Percentiles rank a stretch among this genome's conserved stretches.
These are phyloP conservation scores for Nicotiana obtusifolia DNA, from an alignment of 257 asterid genomes.

Conservation along the genomic window DNA sequence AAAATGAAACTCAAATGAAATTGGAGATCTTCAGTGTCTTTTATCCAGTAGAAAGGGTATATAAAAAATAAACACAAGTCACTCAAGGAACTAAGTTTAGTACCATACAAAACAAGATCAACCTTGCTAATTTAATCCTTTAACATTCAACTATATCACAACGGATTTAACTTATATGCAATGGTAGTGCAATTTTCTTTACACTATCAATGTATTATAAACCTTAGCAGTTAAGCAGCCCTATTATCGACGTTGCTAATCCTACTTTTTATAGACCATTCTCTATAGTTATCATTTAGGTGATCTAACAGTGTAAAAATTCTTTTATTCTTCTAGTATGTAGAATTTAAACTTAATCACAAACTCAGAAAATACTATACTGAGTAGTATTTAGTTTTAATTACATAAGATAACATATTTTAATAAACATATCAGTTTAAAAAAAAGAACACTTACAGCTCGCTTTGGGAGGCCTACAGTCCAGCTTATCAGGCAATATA, in stretches of 20 bases:
- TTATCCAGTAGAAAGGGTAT: neutral
- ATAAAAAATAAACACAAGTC: neutral
- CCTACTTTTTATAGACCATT: neutral
- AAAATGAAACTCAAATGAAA: neutral
- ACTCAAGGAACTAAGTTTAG: neutral
- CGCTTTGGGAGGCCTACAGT: constrained; percentile 87
- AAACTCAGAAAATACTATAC: neutral
- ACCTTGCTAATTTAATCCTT: neutral
- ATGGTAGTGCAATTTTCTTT: neutral
- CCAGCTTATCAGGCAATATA: constrained; percentile 77
- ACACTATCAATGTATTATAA: neutral
- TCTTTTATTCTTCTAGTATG: too few species aligned
- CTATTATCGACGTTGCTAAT: neutral
- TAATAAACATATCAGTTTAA: neutral
- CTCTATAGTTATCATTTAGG: neutral
- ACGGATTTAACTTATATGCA: neutral
- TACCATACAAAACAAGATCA: neutral
- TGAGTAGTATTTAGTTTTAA: neutral
- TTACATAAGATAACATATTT: neutral
- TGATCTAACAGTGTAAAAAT: neutral
- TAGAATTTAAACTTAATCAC: neutral
- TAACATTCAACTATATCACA: neutral
- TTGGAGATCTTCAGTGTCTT: neutral
- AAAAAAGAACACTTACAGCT: constrained; percentile 58
- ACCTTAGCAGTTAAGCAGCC: neutral